phyloP scores from a whole-genome alignment of 2,329 filamentous ascomycete genomes.

The Trichoderma hamatum region DNA sequence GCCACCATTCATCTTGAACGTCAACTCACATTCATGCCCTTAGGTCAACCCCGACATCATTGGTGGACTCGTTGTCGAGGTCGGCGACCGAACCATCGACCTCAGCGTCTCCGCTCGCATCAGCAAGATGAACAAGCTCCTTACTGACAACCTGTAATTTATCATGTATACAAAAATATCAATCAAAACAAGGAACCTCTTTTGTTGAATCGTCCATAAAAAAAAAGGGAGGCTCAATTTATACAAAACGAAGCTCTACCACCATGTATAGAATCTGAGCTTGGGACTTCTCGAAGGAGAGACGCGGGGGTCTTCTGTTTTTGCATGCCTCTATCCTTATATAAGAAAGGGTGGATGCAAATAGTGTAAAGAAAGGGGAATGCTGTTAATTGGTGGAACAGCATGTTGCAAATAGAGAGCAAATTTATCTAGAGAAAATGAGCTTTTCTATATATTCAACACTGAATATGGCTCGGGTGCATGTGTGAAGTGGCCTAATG shows the following conservation, averaged over 20 bases:
- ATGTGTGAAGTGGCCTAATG: background rate
- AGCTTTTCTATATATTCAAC: conserved; percentile 12
- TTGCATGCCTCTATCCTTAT: conserved; percentile 15
- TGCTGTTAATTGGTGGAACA: conserved; percentile 25
- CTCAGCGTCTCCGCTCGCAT: conserved; percentile 94
- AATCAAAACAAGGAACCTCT: conserved; percentile 30
- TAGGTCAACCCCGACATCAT: conserved; percentile 93
- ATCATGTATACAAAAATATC: conserved; percentile 26
- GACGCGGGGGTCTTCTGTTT: background rate
- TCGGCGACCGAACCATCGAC: conserved; percentile 97
- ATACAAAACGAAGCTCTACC: background rate
- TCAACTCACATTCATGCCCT: background rate
- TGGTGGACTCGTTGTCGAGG: conserved; percentile 92
- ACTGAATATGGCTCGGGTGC: background rate
- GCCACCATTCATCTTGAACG: background rate
- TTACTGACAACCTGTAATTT: conserved; percentile 86
- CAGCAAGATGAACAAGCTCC: conserved; percentile 98
- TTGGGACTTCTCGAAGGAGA: conserved; percentile 1
- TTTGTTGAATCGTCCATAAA: conserved; percentile 30
- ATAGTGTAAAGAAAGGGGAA: conserved; percentile 25
- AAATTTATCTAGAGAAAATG: conserved; percentile 22
- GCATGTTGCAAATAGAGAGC: conserved; percentile 32
- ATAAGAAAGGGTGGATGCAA: background rate
- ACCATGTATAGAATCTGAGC: conserved; percentile 18
- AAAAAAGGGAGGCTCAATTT: background rate